A percentile compares a stretch with the other conserved stretches of the same genome.
Conservation (phyloP, 75 land plant genomes). For the Adiantum capillusveneris region DNA sequence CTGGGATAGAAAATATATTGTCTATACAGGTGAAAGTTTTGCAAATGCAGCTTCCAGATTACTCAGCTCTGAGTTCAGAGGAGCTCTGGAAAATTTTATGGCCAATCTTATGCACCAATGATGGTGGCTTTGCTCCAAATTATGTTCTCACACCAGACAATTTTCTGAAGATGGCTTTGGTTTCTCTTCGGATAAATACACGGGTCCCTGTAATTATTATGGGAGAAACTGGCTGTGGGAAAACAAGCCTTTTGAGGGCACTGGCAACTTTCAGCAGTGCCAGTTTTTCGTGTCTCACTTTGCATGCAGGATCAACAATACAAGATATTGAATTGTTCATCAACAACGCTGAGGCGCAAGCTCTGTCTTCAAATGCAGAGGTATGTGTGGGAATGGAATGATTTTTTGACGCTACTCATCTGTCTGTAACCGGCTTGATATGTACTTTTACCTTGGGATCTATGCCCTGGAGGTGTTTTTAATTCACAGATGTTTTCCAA, state of each 20-base stretch:
- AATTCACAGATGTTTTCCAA: too few species aligned
- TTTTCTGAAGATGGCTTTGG: constrained; percentile 23
- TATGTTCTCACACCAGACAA: constrained; percentile 24
- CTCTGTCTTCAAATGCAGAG: too few species aligned
- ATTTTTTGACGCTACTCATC: too few species aligned
- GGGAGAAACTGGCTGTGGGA: constrained; percentile 31
- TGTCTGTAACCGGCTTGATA: too few species aligned
- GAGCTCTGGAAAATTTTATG: constrained; percentile 21
- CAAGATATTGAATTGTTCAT: constrained; percentile 13
- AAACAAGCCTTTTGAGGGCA: constrained; percentile 21
- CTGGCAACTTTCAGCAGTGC: constrained; percentile 12
- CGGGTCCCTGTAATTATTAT: constrained; percentile 22
- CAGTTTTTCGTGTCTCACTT: constrained; percentile 8
- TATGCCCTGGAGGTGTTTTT: too few species aligned
- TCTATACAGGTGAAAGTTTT: constrained; percentile 5
- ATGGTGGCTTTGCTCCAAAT: constrained; percentile 11
- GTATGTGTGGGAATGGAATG: too few species aligned
- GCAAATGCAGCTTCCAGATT: constrained; percentile 5
- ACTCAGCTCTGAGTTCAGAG: constrained; percentile 12
- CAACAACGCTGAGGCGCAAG: constrained; percentile 4
- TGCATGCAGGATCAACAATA: constrained; percentile 19
- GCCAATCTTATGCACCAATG: constrained; percentile 14
- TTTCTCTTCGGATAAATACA: constrained; percentile 16
- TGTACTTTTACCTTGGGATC: too few species aligned
- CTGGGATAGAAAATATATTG: constrained; percentile 7